Percentiles rank a stretch among this genome's conserved stretches.
Evolutionary conservation across 805 yeast genomes (phyloP).

Genomic region (Brettanomyces bruxellensis): DNA sequence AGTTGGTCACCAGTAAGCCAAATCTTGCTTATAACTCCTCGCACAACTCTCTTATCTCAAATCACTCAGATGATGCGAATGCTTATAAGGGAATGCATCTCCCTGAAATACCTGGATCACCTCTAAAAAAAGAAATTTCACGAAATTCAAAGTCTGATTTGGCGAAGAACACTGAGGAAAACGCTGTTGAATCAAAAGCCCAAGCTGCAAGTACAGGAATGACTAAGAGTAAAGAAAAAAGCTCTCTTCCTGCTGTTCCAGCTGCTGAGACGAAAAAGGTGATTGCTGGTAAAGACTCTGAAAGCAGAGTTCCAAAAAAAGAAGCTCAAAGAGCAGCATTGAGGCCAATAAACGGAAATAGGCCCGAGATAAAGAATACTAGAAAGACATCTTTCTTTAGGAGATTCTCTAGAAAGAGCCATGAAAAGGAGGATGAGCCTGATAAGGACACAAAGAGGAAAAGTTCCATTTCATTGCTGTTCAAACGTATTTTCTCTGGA

Average conservation of each 20-base stretch:
- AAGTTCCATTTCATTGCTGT: constrained; percentile 32
- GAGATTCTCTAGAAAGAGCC: constrained; percentile 3
- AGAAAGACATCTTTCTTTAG: constrained; percentile 24
- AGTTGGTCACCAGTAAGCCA: constrained; percentile 11
- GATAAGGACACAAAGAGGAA: constrained; percentile 7
- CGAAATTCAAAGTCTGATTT: constrained; percentile 8
- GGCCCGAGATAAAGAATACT: constrained; percentile 16
- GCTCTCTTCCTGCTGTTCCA: not conserved
- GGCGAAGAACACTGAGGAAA: constrained; percentile 3
- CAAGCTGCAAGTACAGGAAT: constrained; percentile 1
- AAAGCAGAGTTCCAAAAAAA: not conserved
- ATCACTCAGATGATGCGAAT: constrained; percentile 25
- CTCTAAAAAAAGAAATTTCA: constrained; percentile 17
- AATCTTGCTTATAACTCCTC: constrained; percentile 18
- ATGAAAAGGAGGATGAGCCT: constrained; percentile 7
- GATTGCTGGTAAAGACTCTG: not conserved
- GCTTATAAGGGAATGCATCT: constrained; percentile 39
- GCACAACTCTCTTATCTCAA: constrained; percentile 35
- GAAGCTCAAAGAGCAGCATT: not conserved
- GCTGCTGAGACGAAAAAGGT: not conserved
- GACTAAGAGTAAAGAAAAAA: not conserved
- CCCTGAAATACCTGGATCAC: constrained; percentile 37
- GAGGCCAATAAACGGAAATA: not conserved
- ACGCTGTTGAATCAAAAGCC: constrained; percentile 15
- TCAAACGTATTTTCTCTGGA: constrained; percentile 32